Percentiles rank a stretch among this genome's conserved stretches.
These are phyloP conservation scores for Pseudocohnilembus persalinus DNA, from an alignment of 169 alveolate genomes.

Conservation along the genomic window DNA sequence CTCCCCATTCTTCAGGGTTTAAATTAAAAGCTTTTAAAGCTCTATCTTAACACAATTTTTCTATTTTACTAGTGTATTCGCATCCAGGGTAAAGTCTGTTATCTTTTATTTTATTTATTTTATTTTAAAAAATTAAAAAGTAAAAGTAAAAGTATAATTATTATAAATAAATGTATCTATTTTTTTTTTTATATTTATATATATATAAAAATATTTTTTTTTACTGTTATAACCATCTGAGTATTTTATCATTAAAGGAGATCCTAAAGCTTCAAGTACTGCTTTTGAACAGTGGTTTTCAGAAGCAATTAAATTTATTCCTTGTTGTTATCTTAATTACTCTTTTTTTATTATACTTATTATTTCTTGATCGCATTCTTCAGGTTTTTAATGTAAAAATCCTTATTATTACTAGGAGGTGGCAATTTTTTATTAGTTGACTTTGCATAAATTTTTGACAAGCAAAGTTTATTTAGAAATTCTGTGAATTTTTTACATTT, in stretches of 20 bases:
- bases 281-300: constrained; percentile 87
- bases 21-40: constrained; percentile 94
- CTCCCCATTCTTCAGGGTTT: constrained; percentile 96
- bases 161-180: neutral
- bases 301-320: constrained; percentile 79
- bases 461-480: too few species aligned
- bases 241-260: constrained; percentile 65
- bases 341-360: constrained; percentile 58
- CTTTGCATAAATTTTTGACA: too few species aligned
- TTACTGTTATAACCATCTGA: constrained; percentile 92
- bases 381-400: too few species aligned
- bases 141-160: neutral
- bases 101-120: constrained; percentile 51
- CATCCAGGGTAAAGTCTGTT: constrained; percentile 89
- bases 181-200: neutral
- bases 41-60: constrained; percentile 82
- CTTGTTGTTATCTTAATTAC: constrained; percentile 62
- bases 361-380: constrained; percentile 64
- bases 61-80: constrained; percentile 58
- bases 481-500: too few species aligned
- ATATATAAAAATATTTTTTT: too few species aligned
- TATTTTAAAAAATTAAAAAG: neutral
- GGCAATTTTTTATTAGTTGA: too few species aligned
- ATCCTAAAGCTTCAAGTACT: constrained; percentile 90
- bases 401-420: too few species aligned